These are phyloP conservation scores for Lactarius evosmus DNA, from an alignment of 768 basidiomycete species.

Conservation along the genomic window DNA sequence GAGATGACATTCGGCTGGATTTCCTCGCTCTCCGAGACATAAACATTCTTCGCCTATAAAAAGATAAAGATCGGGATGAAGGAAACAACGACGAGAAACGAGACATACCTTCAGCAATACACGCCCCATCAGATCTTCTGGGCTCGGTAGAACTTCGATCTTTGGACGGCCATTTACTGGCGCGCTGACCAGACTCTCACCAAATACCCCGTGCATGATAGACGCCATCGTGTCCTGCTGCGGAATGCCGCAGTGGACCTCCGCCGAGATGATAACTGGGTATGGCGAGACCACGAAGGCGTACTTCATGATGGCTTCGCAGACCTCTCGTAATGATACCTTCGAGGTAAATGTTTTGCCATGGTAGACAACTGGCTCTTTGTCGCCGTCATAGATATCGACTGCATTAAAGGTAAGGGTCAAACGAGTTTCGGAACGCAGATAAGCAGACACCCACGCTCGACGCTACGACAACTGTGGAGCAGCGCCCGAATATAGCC, in stretches of 20 bases:
- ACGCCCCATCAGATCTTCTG: constrained; percentile 71
- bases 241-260: constrained; percentile 75
- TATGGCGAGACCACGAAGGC: constrained; percentile 89
- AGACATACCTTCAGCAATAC: constrained; percentile 76
- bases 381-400: constrained; percentile 88
- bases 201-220: constrained; percentile 68
- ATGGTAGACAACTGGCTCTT: constrained; percentile 83
- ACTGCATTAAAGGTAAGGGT: constrained; percentile 47
- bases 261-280: constrained; percentile 90
- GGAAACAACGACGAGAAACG: neutral
- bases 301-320: constrained; percentile 81
- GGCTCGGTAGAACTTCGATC: constrained; percentile 71
- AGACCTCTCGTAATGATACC: constrained; percentile 75
- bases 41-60: constrained; percentile 72
- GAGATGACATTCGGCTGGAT: constrained; percentile 35
- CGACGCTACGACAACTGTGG: constrained; percentile 90
- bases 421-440: neutral
- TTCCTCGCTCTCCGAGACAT: constrained; percentile 43
- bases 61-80: neutral
- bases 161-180: constrained; percentile 47
- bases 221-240: constrained; percentile 78
- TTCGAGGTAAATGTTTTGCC: constrained; percentile 86
- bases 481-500: constrained; percentile 90
- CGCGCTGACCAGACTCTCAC: constrained; percentile 47
- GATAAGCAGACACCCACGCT: constrained; percentile 52